Evolutionary conservation across 78 protist species (phyloP).

Genomic region (Monocercomonoides exilis): DNA sequence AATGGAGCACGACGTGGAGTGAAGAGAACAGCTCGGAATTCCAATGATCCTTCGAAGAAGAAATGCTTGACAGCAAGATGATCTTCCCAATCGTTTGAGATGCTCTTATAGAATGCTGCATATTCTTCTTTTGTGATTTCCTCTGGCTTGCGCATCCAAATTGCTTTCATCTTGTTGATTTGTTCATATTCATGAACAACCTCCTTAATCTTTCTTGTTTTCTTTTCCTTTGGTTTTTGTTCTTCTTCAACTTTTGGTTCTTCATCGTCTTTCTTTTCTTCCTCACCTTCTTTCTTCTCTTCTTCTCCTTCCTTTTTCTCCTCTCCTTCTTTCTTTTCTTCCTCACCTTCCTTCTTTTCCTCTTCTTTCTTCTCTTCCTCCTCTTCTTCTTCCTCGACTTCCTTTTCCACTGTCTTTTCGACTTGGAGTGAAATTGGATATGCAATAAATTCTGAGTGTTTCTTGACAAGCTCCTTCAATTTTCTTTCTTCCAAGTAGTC

Average conservation of each 20-base stretch:
- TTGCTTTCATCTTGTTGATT: constrained; percentile 71
- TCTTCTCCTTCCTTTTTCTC: no score
- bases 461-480: neutral
- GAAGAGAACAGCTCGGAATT: constrained; percentile 80
- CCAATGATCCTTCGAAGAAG: no score
- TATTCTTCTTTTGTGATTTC: constrained; percentile 88
- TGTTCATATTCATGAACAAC: constrained; percentile 55
- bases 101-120: constrained; percentile 78
- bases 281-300: neutral
- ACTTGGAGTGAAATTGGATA: neutral
- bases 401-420: neutral
- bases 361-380: neutral
- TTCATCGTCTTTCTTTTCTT: no score
- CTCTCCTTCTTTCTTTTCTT: no score
- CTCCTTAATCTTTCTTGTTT: constrained; percentile 32
- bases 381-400: neutral
- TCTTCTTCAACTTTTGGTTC: no score
- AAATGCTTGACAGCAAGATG: no score
- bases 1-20: constrained; percentile 76
- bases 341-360: no score
- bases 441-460: neutral
- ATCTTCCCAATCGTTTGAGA: constrained; percentile 61
- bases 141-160: no score
- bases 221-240: no score
- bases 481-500: no score